phyloP scores from a whole-genome alignment of 306 rosid species.

The Citrullus colocynthis region DNA sequence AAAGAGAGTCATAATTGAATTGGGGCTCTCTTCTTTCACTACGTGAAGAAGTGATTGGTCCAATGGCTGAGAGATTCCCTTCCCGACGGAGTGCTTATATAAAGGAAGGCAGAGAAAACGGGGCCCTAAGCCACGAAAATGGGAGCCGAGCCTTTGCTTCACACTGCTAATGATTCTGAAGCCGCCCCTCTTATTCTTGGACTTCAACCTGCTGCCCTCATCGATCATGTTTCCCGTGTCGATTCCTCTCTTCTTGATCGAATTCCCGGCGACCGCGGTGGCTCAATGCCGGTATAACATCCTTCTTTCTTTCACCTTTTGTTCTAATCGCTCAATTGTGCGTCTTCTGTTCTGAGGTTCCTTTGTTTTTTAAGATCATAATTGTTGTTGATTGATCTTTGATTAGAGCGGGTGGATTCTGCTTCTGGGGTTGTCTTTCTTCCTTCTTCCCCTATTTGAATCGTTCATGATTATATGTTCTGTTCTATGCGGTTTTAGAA shows the following conservation, averaged over 20 bases:
- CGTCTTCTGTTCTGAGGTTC: not conserved
- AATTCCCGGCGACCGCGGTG: conserved; percentile 84
- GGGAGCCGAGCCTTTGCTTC: conserved; percentile 28
- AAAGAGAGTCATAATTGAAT: not conserved
- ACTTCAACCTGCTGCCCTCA: conserved; percentile 69
- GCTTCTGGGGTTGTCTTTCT: not conserved
- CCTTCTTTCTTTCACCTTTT: not conserved
- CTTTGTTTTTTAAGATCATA: not conserved
- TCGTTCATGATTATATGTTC: not conserved
- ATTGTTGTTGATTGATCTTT: not conserved
- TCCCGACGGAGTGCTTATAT: not conserved
- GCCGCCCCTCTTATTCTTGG: conserved; percentile 57
- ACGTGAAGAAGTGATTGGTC: not conserved
- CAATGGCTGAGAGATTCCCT: not conserved
- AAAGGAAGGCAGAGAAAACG: not conserved
- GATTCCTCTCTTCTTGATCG: conserved; percentile 47
- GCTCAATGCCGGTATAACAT: conserved; percentile 56
- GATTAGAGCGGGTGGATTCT: not conserved
- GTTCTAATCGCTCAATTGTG: not conserved
- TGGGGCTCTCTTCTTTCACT: not conserved
- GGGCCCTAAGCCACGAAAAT: conserved; percentile 6
- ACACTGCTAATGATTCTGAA: conserved; percentile 1
- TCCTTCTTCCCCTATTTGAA: not conserved
- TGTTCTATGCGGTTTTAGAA: not conserved
- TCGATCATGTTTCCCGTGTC: conserved; percentile 63